Percentiles rank a stretch among this genome's conserved stretches.
These are phyloP conservation scores for Pharus latifolius DNA, from an alignment of 176 grass and related monocot species.

Conservation along the genomic window DNA sequence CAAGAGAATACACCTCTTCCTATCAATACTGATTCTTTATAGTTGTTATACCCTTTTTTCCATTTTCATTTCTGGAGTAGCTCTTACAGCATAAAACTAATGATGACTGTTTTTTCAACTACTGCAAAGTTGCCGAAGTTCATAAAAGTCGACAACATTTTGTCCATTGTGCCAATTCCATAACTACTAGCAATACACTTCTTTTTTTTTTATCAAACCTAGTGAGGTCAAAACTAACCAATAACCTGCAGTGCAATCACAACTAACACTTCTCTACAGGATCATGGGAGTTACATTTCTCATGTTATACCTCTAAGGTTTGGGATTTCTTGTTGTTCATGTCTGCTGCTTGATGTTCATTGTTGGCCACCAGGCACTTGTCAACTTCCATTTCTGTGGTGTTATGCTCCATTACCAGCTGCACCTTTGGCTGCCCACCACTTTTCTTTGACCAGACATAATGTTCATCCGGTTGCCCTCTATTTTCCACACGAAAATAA, in stretches of 20 bases:
- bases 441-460: background rate
- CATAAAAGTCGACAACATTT: background rate
- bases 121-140: background rate
- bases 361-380: background rate
- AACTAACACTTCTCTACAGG: background rate
- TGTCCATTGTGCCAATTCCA: background rate
- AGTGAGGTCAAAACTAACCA: slow-evolving; percentile 7
- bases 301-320: background rate
- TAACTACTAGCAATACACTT: background rate
- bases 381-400: background rate
- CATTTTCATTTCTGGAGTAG: background rate
- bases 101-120: background rate
- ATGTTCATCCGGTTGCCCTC: background rate
- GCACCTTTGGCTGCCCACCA: slow-evolving; percentile 5
- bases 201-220: background rate
- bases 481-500: slow-evolving; percentile 4
- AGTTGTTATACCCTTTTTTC: background rate
- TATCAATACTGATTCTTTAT: too few relatives aligned
- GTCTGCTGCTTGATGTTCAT: slow-evolving; percentile 3
- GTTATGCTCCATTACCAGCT: background rate
- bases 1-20: background rate
- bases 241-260: background rate
- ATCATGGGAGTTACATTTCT: background rate
- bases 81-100: background rate
- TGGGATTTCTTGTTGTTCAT: too few relatives aligned